Evolutionary conservation across 2,329 filamentous ascomycete species (phyloP).

Genomic region (Geosmithia morbida): DNA sequence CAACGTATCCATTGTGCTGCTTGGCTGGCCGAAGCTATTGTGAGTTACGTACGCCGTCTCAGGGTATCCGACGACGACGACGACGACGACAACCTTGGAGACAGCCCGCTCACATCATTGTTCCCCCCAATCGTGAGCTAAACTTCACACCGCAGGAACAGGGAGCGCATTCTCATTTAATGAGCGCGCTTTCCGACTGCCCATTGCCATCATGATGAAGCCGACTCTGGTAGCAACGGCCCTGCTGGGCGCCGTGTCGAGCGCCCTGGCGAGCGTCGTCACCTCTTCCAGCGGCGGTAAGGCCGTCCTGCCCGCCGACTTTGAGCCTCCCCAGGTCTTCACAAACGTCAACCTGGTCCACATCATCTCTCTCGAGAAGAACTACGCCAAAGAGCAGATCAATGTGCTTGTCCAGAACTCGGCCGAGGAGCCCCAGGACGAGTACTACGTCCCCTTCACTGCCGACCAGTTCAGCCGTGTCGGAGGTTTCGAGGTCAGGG

Average conservation of each 20-base stretch:
- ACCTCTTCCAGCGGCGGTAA: conserved; percentile 41
- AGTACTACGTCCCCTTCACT: conserved; percentile 87
- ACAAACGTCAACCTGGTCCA: conserved; percentile 88
- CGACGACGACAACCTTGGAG: not conserved
- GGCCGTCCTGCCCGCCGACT: conserved; percentile 46
- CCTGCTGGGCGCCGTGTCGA: conserved; percentile 35
- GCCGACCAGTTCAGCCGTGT: conserved; percentile 59
- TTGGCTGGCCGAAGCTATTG: not conserved
- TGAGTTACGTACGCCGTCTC: not conserved
- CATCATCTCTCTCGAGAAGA: conserved; percentile 84
- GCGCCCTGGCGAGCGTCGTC: conserved; percentile 21
- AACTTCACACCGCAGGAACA: conserved; percentile 6
- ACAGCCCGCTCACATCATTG: conserved; percentile 3
- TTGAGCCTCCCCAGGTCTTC: conserved; percentile 81
- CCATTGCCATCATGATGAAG: conserved; percentile 29
- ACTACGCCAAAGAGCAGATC: conserved; percentile 76
- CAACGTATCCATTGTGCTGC: conserved; percentile 1
- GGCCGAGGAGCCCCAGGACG: conserved; percentile 61
- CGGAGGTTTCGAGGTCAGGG: conserved; percentile 80
- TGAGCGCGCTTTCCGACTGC: conserved; percentile 13
- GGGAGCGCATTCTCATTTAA: conserved; percentile 14
- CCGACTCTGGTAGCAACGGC: conserved; percentile 36
- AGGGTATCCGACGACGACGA: not conserved
- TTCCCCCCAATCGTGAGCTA: not conserved
- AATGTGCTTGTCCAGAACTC: conserved; percentile 92